Base-by-base conservation (phyloP, 1,284 basidiomycete species). In the Microbotryum scabiosae region DNA sequence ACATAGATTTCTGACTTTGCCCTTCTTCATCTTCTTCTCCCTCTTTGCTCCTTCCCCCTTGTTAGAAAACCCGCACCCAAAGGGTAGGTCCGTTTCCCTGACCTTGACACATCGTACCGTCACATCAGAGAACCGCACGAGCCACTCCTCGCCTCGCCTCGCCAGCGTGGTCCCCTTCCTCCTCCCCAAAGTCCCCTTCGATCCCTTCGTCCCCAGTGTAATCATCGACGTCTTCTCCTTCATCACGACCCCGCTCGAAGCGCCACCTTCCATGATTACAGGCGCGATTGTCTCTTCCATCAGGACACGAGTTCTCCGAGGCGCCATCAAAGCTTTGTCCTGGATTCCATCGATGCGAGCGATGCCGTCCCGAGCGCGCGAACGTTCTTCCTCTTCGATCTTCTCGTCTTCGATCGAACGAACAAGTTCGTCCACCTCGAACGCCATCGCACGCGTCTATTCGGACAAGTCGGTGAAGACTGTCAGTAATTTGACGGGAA, bases 331-430 rank as follows among this genome's bases (percentile, higher is more conserved):
- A 18, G 74, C 70, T 74, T 85, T 84, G 72, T 90, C 88, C 74
- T 87, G 89, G 57, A 98, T 78, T 0, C 93, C 93, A 62, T 97
- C 94, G 51, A 98, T 97, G 16, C 94, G 84, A 1, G 92, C 94
- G 72, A 96, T 89, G 1, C 88, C 87, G 75, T 98, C 94, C 18
- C 92, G 81, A 7, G 63, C 59, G 59, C 56, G 49, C 6, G 49
- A 47, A 16, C 94, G 82, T 74, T 96, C 92, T 75, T 97, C 94
- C 75, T 88, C 89, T 73, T 88, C 86, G 56, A 91, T 88, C 81
- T 97, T 97, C 77, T 97, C 91, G 72, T 97, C 92, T 76, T 98
- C 94, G 62, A 98, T 97, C 60, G 86, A 89, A 53, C 93, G 82
- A 48, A 98, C 92, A 68, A 97, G 93, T 16, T 82, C 84, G 77